phyloP scores from a whole-genome alignment of 768 basidiomycete species.

The Rhodotorula babjevae region DNA sequence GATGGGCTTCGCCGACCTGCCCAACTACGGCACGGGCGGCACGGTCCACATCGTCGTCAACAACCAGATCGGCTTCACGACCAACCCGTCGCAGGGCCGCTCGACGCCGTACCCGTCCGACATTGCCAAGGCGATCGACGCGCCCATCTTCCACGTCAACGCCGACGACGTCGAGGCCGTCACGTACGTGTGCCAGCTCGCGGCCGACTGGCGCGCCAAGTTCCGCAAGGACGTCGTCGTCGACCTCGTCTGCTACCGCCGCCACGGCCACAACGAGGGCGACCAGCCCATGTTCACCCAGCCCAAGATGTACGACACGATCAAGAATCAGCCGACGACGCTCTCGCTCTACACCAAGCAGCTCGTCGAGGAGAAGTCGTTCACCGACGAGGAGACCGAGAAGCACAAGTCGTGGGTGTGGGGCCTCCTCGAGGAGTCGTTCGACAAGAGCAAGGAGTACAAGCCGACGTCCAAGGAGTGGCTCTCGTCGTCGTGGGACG shows the following conservation, averaged over 20 bases:
- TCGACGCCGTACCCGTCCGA: slow-evolving; percentile 98
- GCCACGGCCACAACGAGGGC: slow-evolving; percentile 97
- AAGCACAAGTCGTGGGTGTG: slow-evolving; percentile 99
- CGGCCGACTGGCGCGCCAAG: slow-evolving; percentile 95
- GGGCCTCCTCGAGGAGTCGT: slow-evolving; percentile 96
- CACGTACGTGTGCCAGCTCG: slow-evolving; percentile 95
- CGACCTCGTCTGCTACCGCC: slow-evolving; percentile 97
- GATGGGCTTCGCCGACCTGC: slow-evolving; percentile 94
- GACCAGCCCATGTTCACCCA: slow-evolving; percentile 99
- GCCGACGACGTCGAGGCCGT: slow-evolving; percentile 96
- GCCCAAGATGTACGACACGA: slow-evolving; percentile 83
- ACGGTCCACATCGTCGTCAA: slow-evolving; percentile 98
- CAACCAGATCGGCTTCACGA: slow-evolving; percentile 99
- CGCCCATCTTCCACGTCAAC: slow-evolving; percentile 99
- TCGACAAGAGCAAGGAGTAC: slow-evolving; percentile 91
- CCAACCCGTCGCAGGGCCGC: slow-evolving; percentile 92
- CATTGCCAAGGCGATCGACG: slow-evolving; percentile 95
- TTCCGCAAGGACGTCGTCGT: slow-evolving; percentile 98
- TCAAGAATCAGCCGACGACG: slow-evolving; percentile 86
- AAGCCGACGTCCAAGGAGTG: slow-evolving; percentile 91
- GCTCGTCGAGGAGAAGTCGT: slow-evolving; percentile 82
- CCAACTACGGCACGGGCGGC: slow-evolving; percentile 92
- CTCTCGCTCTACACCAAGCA: slow-evolving; percentile 81
- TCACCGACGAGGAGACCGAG: slow-evolving; percentile 92
- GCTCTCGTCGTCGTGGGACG: slow-evolving; percentile 96